Conservation (phyloP, 2,329 filamentous ascomycete genomes). For the Emmonsia crescens region DNA sequence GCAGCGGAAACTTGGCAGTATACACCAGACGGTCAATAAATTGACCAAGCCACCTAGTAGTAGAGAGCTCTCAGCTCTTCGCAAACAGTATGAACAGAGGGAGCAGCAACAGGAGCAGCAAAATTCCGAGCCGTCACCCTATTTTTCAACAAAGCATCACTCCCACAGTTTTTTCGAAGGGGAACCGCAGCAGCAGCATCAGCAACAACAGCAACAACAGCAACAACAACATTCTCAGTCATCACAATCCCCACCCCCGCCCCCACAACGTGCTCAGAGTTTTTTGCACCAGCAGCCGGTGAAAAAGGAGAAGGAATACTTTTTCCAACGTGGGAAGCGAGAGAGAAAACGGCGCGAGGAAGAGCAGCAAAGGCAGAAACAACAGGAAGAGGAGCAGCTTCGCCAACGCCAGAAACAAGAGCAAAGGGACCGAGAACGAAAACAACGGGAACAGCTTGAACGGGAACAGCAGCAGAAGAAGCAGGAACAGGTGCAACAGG, state of each 20-base stretch:
- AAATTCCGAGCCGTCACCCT: neutral
- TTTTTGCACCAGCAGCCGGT: neutral
- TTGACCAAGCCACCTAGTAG: constrained; percentile 19
- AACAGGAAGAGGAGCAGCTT: constrained; percentile 1
- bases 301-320: neutral
- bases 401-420: constrained; percentile 1
- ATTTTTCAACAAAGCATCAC: neutral
- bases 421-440: neutral
- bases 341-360: constrained; percentile 4
- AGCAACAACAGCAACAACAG: neutral
- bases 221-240: neutral
- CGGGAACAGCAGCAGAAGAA: neutral
- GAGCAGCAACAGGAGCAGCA: neutral
- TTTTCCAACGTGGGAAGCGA: neutral
- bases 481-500: neutral
- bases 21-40: constrained; percentile 16
- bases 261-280: neutral
- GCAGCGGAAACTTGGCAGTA: constrained; percentile 13
- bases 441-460: constrained; percentile 8
- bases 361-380: neutral
- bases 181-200: neutral
- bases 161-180: neutral
- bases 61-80: neutral
- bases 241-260: neutral
- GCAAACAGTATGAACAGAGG: constrained; percentile 7